These are phyloP conservation scores for Teunomyces tritomae DNA, from an alignment of 805 yeast genomes.

Conservation along the genomic window DNA sequence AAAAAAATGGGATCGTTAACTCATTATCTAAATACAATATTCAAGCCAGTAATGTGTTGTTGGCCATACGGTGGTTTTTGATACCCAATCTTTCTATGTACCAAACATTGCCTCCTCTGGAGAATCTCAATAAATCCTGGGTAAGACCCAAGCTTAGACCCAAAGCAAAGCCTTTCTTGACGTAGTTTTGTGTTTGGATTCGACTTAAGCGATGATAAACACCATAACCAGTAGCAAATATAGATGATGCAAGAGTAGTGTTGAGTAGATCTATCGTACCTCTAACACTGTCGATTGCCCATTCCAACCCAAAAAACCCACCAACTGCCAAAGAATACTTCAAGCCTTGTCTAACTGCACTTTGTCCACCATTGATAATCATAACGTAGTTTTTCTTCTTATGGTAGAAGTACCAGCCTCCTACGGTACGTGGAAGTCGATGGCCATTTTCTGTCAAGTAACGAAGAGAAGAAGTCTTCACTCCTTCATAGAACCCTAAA, in stretches of 20 bases:
- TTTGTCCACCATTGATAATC: conserved; percentile 50
- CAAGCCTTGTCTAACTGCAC: conserved; percentile 42
- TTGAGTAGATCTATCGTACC: conserved; percentile 59
- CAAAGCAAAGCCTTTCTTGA: conserved; percentile 52
- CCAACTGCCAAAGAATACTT: conserved; percentile 43
- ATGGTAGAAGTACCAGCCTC: conserved; percentile 88
- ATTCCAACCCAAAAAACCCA: conserved; percentile 59
- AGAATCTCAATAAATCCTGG: conserved; percentile 61
- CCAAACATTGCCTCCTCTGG: conserved; percentile 67
- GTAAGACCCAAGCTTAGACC: conserved; percentile 63
- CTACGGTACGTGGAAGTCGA: conserved; percentile 69
- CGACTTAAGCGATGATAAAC: conserved; percentile 39
- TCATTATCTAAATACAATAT: not conserved
- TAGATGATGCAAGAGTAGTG: conserved; percentile 57
- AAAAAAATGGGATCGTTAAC: not conserved
- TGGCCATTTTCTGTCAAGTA: conserved; percentile 82
- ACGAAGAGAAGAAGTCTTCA: conserved; percentile 50
- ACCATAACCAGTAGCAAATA: conserved; percentile 54
- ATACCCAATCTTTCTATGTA: conserved; percentile 41
- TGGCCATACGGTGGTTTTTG: conserved; percentile 10
- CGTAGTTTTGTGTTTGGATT: conserved; percentile 40
- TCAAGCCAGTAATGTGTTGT: not conserved
- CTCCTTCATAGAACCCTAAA: conserved; percentile 62
- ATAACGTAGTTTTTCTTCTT: conserved; percentile 78
- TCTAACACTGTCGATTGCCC: conserved; percentile 50